These are phyloP conservation scores for Crucihimalaya himalaica DNA, from an alignment of 345 rosid genomes.

Conservation along the genomic window DNA sequence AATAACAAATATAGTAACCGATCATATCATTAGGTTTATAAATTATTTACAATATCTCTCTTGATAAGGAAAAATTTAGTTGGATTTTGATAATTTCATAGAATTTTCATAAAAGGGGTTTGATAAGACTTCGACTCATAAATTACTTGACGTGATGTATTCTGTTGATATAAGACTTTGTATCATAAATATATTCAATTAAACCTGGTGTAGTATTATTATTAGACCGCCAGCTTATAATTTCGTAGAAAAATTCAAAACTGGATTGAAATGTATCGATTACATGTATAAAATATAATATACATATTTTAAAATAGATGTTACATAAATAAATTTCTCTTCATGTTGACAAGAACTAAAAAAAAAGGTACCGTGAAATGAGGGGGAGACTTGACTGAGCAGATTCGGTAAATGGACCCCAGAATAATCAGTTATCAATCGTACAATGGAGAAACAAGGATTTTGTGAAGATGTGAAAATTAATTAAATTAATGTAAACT, in stretches of 20 bases:
- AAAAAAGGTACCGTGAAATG: neutral
- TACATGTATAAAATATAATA: too few species aligned
- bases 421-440: conserved; percentile 12
- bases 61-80: neutral
- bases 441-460: neutral
- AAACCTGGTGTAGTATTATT: neutral
- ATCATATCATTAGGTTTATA: neutral
- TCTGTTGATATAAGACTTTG: conserved; percentile 1
- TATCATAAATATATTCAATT: neutral
- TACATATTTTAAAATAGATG: too few species aligned
- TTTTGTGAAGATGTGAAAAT: too few species aligned
- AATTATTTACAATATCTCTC: neutral
- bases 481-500: too few species aligned
- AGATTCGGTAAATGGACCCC: conserved; percentile 18
- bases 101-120: too few species aligned
- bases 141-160: neutral
- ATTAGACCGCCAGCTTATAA: conserved; percentile 28
- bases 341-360: conserved; percentile 2
- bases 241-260: conserved; percentile 15
- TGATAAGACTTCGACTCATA: conserved; percentile 3
- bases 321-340: neutral
- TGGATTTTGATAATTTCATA: neutral
- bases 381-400: conserved; percentile 27
- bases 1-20: neutral
- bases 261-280: too few species aligned